Base-by-base conservation (phyloP, 768 basidiomycete species). In the Pleurotus tuoliensis region DNA sequence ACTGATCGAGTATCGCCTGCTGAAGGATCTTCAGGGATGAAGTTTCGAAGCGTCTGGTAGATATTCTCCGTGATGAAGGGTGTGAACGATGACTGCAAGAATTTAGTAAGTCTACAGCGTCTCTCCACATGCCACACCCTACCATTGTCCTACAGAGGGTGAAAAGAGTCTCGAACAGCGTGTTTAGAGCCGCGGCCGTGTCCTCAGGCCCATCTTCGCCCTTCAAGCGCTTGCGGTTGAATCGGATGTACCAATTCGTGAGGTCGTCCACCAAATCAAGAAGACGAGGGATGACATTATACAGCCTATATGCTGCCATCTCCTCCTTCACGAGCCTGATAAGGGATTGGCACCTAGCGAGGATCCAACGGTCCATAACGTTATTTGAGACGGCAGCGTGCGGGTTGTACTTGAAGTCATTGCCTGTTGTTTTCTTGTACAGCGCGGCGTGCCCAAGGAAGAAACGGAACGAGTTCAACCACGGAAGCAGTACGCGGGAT, bases 231-330 rank as follows among this genome's bases (percentile, higher is more conserved):
- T 88, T 88, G 44, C 97, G 87, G 73, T 99, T 99, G 77, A 98
- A 98, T 47, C 97, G 93, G 67, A 99, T 98, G 73, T 99, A 99
- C 94, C 95, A 98, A 69, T 99, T 99, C 18, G 97, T 99, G 58
- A 98, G 79, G 70, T 98, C 97, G 62, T 96, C 93, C 27, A 99
- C 82, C 57, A 99, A 86, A 61, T 91, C 89, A 57, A 98, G 77
- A 41, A 98, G 77, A 34, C 93, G 85, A n/a, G 94, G 94, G 60
- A 98, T 93, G 76, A 99, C 90, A 61, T 94, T 98, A 74, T 98
- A 98, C 12, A 99, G 82, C 61, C 95, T 83, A 73, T 99, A 99
- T 15, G 94, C 93, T 11, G 90, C 88, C 97, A 98, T 99, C 76
- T 99, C 96, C 66, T 88, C 79, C 58, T 85, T 84, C 58, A 99